Percentiles rank a stretch among this genome's conserved stretches.
Evolutionary conservation across 2,329 filamentous ascomycete genomes (phyloP).

Genomic region (Myriosclerotinia duriaeana): DNA sequence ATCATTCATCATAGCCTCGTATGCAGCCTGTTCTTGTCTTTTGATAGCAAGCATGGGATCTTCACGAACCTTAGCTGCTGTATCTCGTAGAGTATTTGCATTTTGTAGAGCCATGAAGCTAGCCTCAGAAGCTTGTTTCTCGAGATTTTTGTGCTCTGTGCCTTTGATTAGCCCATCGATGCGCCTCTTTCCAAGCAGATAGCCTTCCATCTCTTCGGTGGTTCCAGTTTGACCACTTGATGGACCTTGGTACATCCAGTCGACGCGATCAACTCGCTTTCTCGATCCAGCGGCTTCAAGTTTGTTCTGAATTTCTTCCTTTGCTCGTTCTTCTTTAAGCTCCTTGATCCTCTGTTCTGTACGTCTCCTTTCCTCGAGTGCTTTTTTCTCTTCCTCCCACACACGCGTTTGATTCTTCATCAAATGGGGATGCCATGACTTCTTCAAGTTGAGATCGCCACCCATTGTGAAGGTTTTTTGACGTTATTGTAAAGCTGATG

Average conservation of each 20-base stretch:
- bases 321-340: constrained; percentile 86
- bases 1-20: constrained; percentile 77
- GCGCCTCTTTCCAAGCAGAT: constrained; percentile 85
- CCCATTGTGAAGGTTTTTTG: constrained; percentile 64
- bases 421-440: constrained; percentile 89
- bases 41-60: constrained; percentile 94
- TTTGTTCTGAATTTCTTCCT: constrained; percentile 86
- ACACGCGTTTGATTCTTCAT: constrained; percentile 88
- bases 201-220: constrained; percentile 88
- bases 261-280: constrained; percentile 78
- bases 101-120: constrained; percentile 62
- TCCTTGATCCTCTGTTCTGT: constrained; percentile 91
- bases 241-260: constrained; percentile 97
- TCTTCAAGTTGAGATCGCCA: constrained; percentile 93
- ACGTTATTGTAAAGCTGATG: constrained; percentile 3
- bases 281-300: constrained; percentile 85
- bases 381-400: constrained; percentile 88
- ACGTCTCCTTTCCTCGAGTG: constrained; percentile 90
- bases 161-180: constrained; percentile 86
- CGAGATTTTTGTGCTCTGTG: constrained; percentile 75
- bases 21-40: constrained; percentile 80
- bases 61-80: constrained; percentile 79
- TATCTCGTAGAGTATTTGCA: constrained; percentile 75
- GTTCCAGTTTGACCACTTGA: constrained; percentile 72
- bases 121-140: constrained; percentile 68